Conservation (phyloP, 768 basidiomycete species). For the Pholiota conissans region DNA sequence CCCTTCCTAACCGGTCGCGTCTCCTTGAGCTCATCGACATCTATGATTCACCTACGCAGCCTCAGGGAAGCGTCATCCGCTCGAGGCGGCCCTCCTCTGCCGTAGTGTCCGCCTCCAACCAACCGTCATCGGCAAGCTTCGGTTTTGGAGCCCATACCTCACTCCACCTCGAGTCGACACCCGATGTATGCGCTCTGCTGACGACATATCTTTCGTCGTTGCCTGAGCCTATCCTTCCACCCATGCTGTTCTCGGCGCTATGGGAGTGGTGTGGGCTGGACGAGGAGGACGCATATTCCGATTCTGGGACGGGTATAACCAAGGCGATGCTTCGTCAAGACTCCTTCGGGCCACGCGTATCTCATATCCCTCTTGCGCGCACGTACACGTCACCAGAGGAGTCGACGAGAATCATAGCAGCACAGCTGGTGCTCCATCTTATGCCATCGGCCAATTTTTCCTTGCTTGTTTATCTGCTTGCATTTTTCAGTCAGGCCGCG, state of each 20-base stretch:
- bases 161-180: slow-evolving; percentile 34
- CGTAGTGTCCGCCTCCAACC: too few species aligned
- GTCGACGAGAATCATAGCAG: slow-evolving; percentile 25
- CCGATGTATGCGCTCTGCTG: slow-evolving; percentile 42
- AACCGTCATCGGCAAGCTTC: background rate
- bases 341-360: slow-evolving; percentile 3
- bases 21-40: slow-evolving; percentile 36
- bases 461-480: slow-evolving; percentile 43
- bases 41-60: slow-evolving; percentile 32
- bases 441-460: slow-evolving; percentile 43
- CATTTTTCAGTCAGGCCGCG: slow-evolving; percentile 43
- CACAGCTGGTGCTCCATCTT: slow-evolving; percentile 39
- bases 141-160: slow-evolving; percentile 29
- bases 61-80: slow-evolving; percentile 19
- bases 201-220: slow-evolving; percentile 39
- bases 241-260: slow-evolving; percentile 31
- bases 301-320: slow-evolving; percentile 33
- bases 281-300: too few species aligned
- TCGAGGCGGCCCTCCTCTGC: slow-evolving; percentile 17
- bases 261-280: too few species aligned
- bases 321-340: slow-evolving; percentile 1
- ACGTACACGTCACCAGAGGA: slow-evolving; percentile 19
- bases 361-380: slow-evolving; percentile 19
- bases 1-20: slow-evolving; percentile 33
- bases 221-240: slow-evolving; percentile 38